Evolutionary conservation across 192 early-diverging fungal genomes (phyloP).

Genomic region (Coemansia sp.): DNA sequence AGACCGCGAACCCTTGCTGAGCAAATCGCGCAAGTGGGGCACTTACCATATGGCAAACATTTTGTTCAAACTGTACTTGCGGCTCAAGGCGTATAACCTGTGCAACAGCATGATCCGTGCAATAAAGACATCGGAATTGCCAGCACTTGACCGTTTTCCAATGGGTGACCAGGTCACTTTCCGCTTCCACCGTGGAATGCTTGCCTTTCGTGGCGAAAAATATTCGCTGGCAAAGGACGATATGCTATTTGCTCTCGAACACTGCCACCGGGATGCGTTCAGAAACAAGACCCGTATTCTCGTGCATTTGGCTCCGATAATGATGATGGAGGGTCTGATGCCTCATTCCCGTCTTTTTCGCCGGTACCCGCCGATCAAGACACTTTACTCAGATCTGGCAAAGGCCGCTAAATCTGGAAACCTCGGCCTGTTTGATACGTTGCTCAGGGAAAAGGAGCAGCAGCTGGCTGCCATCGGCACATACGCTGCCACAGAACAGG

Average conservation of each 20-base stretch:
- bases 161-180: constrained; percentile 84
- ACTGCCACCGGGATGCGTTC: constrained; percentile 42
- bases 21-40: constrained; percentile 85
- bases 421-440: constrained; percentile 70
- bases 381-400: constrained; percentile 65
- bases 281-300: constrained; percentile 71
- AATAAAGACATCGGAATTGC: constrained; percentile 71
- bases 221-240: constrained; percentile 63
- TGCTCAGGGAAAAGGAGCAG: constrained; percentile 58
- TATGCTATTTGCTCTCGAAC: constrained; percentile 49
- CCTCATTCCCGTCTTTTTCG: constrained; percentile 63
- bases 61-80: constrained; percentile 85
- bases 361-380: constrained; percentile 59
- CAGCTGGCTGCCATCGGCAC: constrained; percentile 67
- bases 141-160: constrained; percentile 72
- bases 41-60: constrained; percentile 86
- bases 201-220: constrained; percentile 83
- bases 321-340: constrained; percentile 70
- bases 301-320: constrained; percentile 75
- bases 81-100: constrained; percentile 72
- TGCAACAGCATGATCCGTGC: constrained; percentile 81
- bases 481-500: constrained; percentile 80
- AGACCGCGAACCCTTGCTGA: constrained; percentile 56
- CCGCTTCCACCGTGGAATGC: constrained; percentile 81
- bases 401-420: constrained; percentile 73